phyloP scores from a whole-genome alignment of 345 rosid genomes.

The Acer yangbiense region DNA sequence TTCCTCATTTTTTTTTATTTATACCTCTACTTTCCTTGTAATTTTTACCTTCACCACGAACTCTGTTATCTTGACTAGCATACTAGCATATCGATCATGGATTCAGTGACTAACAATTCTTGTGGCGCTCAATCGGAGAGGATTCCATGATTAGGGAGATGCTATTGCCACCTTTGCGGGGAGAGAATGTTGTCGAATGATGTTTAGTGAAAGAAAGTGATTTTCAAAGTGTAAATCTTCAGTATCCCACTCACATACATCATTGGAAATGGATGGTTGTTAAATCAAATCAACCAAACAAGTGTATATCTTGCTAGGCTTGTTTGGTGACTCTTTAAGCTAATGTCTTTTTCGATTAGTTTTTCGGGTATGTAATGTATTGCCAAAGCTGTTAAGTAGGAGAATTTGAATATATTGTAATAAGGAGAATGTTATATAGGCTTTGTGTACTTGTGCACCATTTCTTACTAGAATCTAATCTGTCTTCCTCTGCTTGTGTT shows the following conservation, averaged over 20 bases:
- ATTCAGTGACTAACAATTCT: slow-evolving; percentile 7
- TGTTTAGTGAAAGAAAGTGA: slow-evolving; percentile 12
- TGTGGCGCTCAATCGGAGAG: slow-evolving; percentile 15
- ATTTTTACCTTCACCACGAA: not conserved
- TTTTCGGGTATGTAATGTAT: not conserved
- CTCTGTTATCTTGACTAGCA: slow-evolving; percentile 4
- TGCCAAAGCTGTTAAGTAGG: slow-evolving; percentile 1
- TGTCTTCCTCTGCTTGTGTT: not conserved
- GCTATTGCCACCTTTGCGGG: slow-evolving; percentile 10
- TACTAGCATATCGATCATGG: slow-evolving; percentile 6
- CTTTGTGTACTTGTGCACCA: not conserved
- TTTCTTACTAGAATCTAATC: not conserved
- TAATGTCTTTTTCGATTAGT: not conserved
- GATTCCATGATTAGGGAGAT: slow-evolving; percentile 16
- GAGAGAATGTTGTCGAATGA: not conserved
- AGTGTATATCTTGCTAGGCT: slow-evolving; percentile 26
- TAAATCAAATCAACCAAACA: slow-evolving; percentile 9
- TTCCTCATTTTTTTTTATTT: not conserved
- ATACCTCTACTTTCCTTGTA: not conserved
- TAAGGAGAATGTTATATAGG: not conserved
- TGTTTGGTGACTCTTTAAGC: slow-evolving; percentile 16
- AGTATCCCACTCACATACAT: not conserved
- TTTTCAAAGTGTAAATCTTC: not conserved
- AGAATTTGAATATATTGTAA: slow-evolving; percentile 19
- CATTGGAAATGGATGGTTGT: slow-evolving; percentile 6